phyloP scores from a whole-genome alignment of 768 basidiomycete genomes.

The Suillus bovinus region DNA sequence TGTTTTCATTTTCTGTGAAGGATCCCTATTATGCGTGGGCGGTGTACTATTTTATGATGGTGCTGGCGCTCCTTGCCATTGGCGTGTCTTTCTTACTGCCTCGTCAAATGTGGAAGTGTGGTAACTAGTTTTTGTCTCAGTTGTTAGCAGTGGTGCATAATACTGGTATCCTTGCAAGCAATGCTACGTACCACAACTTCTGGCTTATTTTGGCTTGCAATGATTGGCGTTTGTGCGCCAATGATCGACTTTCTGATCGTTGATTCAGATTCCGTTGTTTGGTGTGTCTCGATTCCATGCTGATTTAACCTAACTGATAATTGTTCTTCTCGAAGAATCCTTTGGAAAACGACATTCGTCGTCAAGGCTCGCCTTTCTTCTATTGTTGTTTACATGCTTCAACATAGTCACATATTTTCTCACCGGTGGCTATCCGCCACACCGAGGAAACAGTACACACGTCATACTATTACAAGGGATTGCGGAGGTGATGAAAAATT shows the following conservation, averaged over 20 bases:
- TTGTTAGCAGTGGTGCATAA: background rate
- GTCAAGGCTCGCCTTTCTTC: background rate
- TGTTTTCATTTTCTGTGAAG: conserved; percentile 36
- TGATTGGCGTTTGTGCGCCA: background rate
- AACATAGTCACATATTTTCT: background rate
- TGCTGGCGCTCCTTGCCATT: conserved; percentile 2
- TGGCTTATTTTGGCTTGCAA: background rate
- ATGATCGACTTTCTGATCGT: background rate
- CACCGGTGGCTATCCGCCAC: background rate
- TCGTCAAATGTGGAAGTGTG: conserved; percentile 5
- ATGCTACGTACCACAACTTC: background rate
- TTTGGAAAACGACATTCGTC: background rate
- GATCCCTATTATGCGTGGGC: conserved; percentile 13
- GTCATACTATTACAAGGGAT: background rate
- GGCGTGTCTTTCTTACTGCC: conserved; percentile 4
- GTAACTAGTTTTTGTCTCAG: background rate
- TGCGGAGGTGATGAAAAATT: background rate
- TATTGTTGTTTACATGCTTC: background rate
- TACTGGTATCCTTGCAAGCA: background rate
- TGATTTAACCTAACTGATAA: background rate
- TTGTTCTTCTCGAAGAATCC: background rate
- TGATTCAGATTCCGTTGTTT: background rate
- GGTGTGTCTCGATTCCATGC: background rate
- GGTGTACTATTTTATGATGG: conserved; percentile 12
- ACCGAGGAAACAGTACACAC: background rate